These are phyloP conservation scores for Fusarium mundagurra DNA, from an alignment of 2,329 filamentous ascomycete genomes.

Conservation along the genomic window DNA sequence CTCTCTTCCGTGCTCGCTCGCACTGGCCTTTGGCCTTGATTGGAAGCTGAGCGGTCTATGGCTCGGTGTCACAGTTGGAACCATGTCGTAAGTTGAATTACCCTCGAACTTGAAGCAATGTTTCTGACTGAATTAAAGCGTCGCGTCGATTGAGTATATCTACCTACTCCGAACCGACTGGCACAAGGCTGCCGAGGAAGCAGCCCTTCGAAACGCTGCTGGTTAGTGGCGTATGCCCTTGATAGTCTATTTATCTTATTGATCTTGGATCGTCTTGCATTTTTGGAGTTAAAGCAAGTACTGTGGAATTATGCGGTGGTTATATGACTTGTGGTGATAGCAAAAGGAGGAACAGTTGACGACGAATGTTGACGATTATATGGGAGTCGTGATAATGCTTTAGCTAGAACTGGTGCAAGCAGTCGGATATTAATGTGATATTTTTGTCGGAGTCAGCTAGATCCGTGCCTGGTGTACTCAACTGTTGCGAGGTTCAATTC, in stretches of 20 bases:
- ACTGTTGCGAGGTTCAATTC: neutral
- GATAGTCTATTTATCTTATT: neutral
- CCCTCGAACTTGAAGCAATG: neutral
- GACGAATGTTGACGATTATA: neutral
- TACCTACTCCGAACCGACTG: constrained; percentile 64
- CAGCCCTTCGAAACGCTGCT: constrained; percentile 60
- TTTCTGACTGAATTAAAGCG: constrained; percentile 49
- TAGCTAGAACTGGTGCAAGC: neutral
- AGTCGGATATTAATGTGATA: neutral
- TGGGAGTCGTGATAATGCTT: neutral
- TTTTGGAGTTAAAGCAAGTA: neutral
- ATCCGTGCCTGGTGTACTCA: neutral
- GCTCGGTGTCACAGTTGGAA: constrained; percentile 78
- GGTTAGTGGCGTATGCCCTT: constrained; percentile 43
- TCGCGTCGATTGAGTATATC: constrained; percentile 62
- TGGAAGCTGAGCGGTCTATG: constrained; percentile 87
- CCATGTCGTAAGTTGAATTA: constrained; percentile 63
- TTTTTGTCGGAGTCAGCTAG: neutral
- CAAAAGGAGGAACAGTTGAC: neutral
- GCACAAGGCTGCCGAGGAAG: constrained; percentile 63
- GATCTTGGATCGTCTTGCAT: neutral
- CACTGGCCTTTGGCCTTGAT: constrained; percentile 76
- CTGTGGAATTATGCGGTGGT: neutral
- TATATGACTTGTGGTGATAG: neutral
- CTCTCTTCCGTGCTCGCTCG: constrained; percentile 85